Percentiles rank a stretch among this genome's conserved stretches.
These are phyloP conservation scores for Mycosphaerella sp. DNA, from an alignment of 2,329 filamentous ascomycete species.

Conservation along the genomic window DNA sequence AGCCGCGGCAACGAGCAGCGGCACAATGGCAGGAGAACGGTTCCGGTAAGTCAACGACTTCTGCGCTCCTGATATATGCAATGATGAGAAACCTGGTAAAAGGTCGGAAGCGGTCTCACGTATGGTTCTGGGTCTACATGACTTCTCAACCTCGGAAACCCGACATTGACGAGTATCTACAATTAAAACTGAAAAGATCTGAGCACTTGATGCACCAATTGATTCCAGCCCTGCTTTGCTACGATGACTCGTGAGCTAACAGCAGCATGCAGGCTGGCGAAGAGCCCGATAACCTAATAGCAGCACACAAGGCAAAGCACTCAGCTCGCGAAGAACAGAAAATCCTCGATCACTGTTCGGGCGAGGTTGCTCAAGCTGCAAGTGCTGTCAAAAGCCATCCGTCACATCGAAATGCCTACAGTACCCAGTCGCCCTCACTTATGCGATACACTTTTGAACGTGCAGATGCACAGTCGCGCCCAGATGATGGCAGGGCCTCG, in stretches of 20 bases:
- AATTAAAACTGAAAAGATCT: constrained; percentile 68
- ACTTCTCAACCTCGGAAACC: constrained; percentile 23
- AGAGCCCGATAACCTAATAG: neutral
- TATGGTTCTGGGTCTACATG: constrained; percentile 38
- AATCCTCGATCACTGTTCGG: neutral
- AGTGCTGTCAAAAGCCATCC: too few relatives aligned
- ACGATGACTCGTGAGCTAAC: neutral
- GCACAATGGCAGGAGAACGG: neutral
- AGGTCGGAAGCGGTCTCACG: constrained; percentile 49
- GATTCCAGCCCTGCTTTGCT: neutral
- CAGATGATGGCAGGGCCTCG: neutral
- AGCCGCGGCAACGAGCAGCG: neutral
- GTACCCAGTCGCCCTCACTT: neutral
- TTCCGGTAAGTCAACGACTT: too few relatives aligned
- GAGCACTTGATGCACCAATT: constrained; percentile 35
- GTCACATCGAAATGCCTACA: neutral
- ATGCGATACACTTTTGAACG: constrained; percentile 3
- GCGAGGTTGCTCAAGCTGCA: neutral
- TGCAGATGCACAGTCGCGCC: neutral
- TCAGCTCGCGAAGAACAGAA: neutral
- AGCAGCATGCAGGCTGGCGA: neutral
- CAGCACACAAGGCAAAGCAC: neutral
- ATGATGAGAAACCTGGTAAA: constrained; percentile 58
- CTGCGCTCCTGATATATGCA: neutral
- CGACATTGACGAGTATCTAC: constrained; percentile 20